Conservation (phyloP, 2,329 filamentous ascomycete genomes). For the Cytospora paraplurivora region DNA sequence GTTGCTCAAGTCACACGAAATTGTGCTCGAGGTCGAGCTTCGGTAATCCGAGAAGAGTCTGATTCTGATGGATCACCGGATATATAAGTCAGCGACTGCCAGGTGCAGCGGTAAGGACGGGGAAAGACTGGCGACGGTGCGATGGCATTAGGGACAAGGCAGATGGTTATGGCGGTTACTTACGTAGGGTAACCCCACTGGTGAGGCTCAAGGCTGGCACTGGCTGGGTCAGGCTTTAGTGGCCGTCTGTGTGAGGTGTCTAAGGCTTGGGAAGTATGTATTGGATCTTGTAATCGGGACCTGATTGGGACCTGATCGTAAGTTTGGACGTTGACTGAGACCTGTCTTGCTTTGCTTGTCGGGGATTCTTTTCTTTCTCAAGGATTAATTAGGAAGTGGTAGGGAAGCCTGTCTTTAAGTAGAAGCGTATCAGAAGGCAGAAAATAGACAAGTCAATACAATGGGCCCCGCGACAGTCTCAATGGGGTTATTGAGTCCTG, state of each 20-base stretch:
- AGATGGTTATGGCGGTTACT: neutral
- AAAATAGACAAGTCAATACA: constrained; percentile 6
- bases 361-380: neutral
- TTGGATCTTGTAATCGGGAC: neutral
- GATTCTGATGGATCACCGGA: neutral
- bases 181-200: neutral
- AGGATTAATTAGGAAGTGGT: constrained; percentile 1
- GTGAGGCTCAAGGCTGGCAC: neutral
- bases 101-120: neutral
- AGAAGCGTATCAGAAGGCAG: constrained; percentile 11
- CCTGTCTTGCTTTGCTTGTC: neutral
- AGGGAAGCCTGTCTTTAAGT: constrained; percentile 2
- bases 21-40: neutral
- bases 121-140: neutral
- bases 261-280: neutral
- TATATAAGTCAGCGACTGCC: neutral
- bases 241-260: neutral
- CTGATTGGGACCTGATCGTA: neutral
- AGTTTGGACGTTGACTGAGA: neutral
- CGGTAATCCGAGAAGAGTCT: neutral
- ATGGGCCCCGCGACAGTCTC: constrained; percentile 18
- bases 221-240: neutral
- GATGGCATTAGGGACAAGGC: constrained; percentile 1
- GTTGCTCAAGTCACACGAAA: neutral
- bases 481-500: constrained; percentile 17